These are phyloP conservation scores for Pelargonium fulgidum DNA, from an alignment of 441 rosid genomes.

Conservation along the genomic window DNA sequence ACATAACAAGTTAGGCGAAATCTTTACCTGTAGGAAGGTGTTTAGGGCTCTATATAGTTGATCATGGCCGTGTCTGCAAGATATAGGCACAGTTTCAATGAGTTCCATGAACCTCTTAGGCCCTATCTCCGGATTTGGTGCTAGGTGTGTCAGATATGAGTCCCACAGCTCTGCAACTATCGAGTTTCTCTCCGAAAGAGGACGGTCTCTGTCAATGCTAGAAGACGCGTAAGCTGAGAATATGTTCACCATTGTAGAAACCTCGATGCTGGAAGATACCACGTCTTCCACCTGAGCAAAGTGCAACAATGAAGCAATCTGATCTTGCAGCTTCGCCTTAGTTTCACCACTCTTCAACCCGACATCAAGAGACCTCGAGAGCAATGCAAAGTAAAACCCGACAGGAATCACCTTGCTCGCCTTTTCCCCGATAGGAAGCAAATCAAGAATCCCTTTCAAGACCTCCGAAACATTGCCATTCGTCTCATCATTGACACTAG, in stretches of 20 bases:
- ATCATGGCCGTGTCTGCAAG: constrained; percentile 60
- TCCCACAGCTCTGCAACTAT: constrained; percentile 64
- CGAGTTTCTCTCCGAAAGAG: constrained; percentile 24
- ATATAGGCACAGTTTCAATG: constrained; percentile 48
- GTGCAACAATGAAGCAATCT: constrained; percentile 43
- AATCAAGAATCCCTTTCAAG: constrained; percentile 49
- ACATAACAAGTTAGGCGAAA: not conserved
- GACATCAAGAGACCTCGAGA: constrained; percentile 40
- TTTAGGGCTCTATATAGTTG: constrained; percentile 58
- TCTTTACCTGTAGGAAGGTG: constrained; percentile 51
- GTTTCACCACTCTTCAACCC: constrained; percentile 39
- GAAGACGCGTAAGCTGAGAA: constrained; percentile 40
- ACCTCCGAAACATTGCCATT: constrained; percentile 26
- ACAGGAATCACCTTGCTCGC: constrained; percentile 50
- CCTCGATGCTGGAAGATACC: constrained; percentile 39
- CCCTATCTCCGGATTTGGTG: constrained; percentile 41
- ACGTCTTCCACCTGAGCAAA: constrained; percentile 43
- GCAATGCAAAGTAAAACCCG: constrained; percentile 62
- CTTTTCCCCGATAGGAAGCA: constrained; percentile 48
- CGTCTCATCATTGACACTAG: constrained; percentile 4
- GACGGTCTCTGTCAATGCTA: constrained; percentile 21
- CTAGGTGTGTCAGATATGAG: constrained; percentile 37
- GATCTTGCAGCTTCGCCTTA: constrained; percentile 43
- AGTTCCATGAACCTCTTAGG: constrained; percentile 45
- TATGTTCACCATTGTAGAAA: constrained; percentile 50